Base-by-base conservation (phyloP, 192 early-diverging fungal genomes). In the Coemansia sp. region DNA sequence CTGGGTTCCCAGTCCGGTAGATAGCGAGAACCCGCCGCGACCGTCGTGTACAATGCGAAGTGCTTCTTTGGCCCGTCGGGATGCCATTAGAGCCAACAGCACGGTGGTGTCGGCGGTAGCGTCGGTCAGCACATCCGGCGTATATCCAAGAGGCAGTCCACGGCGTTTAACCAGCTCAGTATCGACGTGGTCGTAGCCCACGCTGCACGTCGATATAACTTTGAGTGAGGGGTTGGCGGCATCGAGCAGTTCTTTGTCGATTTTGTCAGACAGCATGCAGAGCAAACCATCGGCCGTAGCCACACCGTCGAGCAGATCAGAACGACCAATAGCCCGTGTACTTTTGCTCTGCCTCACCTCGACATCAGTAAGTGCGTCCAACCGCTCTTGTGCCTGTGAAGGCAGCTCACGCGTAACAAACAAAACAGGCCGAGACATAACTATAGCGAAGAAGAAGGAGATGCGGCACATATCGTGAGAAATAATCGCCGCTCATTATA, bases 41-140 rank as follows among this genome's bases (percentile, higher is more conserved):
- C 71, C 71, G n/a, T 14, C 40, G 8, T 14, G 38, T 6, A 71
- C 74, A 1, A 59, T 48, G 6, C 59, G n/a, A 31, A 83, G 72
- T 7, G 84, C 86, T 65, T 87, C 83, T 37, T 86, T 86, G 50
- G 91, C 82, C 26, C 86, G 79, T 28, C 94, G 84, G 9, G 86
- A 75, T 0, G 90, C 89, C 31, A 88, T 84, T 26, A 96, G 73
- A 14, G 89, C 82, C 57, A 96, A 74, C n/a, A 91, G 78, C 4
- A 90, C 82, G 0, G 91, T 87, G 5, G 91, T 81, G 38, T 94
- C 93, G 5, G 94, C 94, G 11, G 89, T 90, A 0, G 93, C 93
- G 59, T 94, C 92, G 0, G 94, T 96, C 38, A 94, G 78, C 1
- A 94, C 94, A 56, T 89, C 89, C 5, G 94, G 92, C 1, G 94